Evolutionary conservation across 1,139 yeast species (phyloP), one percentile per base, ranked within the genome.

Genomic region (Taphrina communis): DNA sequence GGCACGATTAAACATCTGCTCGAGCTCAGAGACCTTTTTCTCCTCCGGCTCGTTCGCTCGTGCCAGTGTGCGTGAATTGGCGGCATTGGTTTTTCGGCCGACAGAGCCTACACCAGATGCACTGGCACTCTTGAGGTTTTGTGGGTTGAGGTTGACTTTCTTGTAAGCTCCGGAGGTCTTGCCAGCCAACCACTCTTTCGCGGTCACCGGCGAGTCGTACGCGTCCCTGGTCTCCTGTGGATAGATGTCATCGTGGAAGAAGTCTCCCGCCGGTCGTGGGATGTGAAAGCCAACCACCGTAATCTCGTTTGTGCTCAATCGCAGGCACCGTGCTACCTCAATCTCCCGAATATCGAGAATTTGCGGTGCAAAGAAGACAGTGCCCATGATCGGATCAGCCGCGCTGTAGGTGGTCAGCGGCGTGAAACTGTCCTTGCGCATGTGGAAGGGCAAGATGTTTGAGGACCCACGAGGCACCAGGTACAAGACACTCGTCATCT

Each of bases 381-480:
- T 88, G 0, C 99, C 99, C 78, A 99, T 88, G 82, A 94, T 99
- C 1, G 99, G 96, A 63, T 91, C 96, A 6, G 87, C 85, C 1
- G 97, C 91, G 70, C 88, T 87, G 78, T 84, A 94, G 78, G 93
- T 97, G 6, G 97, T 89, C 72, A 94, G 81, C 73, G 90, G 92
- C 78, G 82, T 86, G 72, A 94, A 82, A 74, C 86, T 88, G 76
- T 94, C 98, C 74, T 89, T 86, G 79, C 94, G 98, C 76, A 82
- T 92, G 65, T 74, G 74, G 59, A 69, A 74, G 80, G 93, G 93
- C 76, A 97, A 90, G 76, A 94, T 91, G 78, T 94, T 94, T 75
- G 99, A 98, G 78, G 94, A 99, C 77, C 70, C 99, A 79, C 94
- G 94, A 74, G 99, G 99, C 48, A 97, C 98, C 72, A 94, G 82